These are phyloP conservation scores for Ceratocystis eucalypticola DNA, from an alignment of 2,329 filamentous ascomycete species.

Conservation along the genomic window DNA sequence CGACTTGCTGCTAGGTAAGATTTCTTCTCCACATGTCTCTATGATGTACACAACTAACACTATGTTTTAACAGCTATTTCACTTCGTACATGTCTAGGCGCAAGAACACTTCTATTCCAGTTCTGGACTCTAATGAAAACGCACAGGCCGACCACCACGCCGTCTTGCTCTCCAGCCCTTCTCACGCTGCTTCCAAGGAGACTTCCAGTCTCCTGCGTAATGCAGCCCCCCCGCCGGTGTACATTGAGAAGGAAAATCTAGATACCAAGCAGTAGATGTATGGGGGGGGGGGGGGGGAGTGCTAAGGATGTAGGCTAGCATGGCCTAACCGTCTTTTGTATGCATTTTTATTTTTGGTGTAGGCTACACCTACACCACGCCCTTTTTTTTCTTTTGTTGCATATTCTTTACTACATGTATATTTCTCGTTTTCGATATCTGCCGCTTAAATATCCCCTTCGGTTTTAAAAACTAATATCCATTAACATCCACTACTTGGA, in stretches of 20 bases:
- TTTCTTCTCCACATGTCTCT: too few relatives aligned
- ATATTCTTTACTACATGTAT: background rate
- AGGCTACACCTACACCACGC: background rate
- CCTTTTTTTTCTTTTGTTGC: background rate
- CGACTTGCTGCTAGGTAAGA: slow-evolving; percentile 11
- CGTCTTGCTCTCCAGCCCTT: background rate
- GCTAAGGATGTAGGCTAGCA: too few relatives aligned
- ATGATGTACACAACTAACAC: background rate
- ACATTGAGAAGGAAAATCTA: slow-evolving; percentile 1
- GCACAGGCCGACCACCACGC: background rate
- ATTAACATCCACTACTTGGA: too few relatives aligned
- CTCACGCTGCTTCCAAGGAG: slow-evolving; percentile 1
- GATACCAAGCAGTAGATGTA: background rate
- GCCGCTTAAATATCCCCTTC: background rate
- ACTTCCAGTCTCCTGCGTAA: slow-evolving; percentile 7
- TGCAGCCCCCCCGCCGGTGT: slow-evolving; percentile 8
- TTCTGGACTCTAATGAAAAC: background rate
- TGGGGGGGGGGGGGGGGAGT: background rate
- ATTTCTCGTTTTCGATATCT: background rate
- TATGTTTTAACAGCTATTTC: background rate
- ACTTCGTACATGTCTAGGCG: background rate
- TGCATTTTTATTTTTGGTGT: background rate
- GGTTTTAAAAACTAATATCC: background rate
- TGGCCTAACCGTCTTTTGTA: background rate
- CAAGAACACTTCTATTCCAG: background rate